Conservation (phyloP, 2,329 filamentous ascomycete species). For the Annulohypoxylon truncatum region DNA sequence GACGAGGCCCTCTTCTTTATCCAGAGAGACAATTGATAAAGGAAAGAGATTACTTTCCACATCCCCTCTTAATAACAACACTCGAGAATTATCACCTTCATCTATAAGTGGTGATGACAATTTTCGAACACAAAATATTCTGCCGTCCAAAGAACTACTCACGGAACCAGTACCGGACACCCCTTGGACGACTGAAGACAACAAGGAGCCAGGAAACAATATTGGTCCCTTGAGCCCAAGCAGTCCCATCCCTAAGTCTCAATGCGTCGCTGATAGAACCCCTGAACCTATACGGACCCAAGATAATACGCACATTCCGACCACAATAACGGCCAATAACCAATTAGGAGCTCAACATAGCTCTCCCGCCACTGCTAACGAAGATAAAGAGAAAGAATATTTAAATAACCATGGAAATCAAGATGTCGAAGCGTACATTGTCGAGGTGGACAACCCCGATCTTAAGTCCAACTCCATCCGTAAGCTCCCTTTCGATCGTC, state of each 20-base stretch:
- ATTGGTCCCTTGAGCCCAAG: background rate
- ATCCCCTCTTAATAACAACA: background rate
- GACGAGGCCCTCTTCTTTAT: background rate
- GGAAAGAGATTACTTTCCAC: background rate
- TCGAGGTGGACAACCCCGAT: slow-evolving; percentile 6
- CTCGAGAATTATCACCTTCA: background rate
- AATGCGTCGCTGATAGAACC: background rate
- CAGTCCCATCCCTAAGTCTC: background rate
- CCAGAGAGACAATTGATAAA: background rate
- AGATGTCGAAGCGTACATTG: slow-evolving; percentile 25
- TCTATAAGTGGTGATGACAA: background rate
- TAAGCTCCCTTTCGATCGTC: slow-evolving; percentile 13
- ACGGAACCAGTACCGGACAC: background rate
- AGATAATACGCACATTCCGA: background rate
- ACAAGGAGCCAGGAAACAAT: background rate
- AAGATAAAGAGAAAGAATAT: background rate
- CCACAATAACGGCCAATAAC: background rate
- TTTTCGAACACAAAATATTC: background rate
- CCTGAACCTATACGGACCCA: background rate
- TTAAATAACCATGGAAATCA: background rate
- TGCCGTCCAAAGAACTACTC: background rate
- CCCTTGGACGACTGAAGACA: background rate
- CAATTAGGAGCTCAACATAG: background rate
- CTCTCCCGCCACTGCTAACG: background rate
- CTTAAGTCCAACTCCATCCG: background rate